These are phyloP conservation scores for Colletotrichum trifolii DNA, from an alignment of 2,329 filamentous ascomycete genomes.

Conservation along the genomic window DNA sequence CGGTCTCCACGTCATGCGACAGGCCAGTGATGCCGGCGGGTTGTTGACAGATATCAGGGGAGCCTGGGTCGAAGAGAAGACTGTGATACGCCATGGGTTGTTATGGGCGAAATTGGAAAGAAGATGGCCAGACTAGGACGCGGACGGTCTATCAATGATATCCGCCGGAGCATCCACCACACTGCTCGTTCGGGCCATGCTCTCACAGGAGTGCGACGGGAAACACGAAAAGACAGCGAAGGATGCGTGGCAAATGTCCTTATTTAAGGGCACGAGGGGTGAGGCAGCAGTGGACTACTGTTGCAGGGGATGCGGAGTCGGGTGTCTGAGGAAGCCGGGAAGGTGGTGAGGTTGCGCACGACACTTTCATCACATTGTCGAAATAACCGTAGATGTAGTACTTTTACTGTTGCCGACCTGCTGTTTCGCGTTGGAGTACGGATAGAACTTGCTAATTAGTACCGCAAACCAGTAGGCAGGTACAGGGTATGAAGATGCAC, in stretches of 20 bases:
- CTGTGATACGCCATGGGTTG: slow-evolving; percentile 19
- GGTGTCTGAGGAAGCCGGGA: slow-evolving; percentile 11
- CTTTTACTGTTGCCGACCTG: too few species aligned
- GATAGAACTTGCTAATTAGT: too few species aligned
- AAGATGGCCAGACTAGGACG: slow-evolving; percentile 6
- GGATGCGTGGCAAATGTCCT: slow-evolving; percentile 28
- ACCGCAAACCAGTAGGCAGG: too few species aligned
- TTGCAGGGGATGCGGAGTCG: slow-evolving; percentile 20
- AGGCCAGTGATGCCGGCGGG: slow-evolving; percentile 13
- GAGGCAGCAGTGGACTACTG: slow-evolving; percentile 1
- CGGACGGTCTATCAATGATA: slow-evolving; percentile 12
- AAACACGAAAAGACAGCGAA: slow-evolving; percentile 8
- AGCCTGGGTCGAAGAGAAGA: slow-evolving; percentile 11
- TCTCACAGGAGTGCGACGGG: too few species aligned
- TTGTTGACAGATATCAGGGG: slow-evolving; percentile 4
- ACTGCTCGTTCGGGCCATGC: background rate
- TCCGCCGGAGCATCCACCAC: slow-evolving; percentile 11
- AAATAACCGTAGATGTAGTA: too few species aligned
- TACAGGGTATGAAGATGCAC: background rate
- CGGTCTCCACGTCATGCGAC: slow-evolving; percentile 34
- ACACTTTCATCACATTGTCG: too few species aligned
- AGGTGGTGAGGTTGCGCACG: background rate
- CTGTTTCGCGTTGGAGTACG: too few species aligned
- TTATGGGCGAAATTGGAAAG: slow-evolving; percentile 16
- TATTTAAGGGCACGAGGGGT: slow-evolving; percentile 4